Evolutionary conservation across 371 early-diverging fungal species (phyloP).

Genomic region (Rhizopus stolonifer): DNA sequence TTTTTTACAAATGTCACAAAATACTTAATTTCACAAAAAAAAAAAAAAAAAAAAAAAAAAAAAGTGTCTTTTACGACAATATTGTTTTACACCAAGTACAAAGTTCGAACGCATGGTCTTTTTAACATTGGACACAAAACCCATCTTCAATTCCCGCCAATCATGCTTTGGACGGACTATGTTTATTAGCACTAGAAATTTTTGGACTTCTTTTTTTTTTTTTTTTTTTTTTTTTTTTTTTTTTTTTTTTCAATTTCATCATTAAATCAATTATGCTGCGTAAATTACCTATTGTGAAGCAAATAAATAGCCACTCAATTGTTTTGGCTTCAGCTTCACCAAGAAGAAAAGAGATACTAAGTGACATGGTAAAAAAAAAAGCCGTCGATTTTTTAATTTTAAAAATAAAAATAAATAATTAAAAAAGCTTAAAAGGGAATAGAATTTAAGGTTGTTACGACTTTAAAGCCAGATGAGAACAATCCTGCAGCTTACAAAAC

Average conservation of each 20-base stretch:
- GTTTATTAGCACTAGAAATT: not conserved
- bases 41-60: no score
- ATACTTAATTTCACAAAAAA: no score
- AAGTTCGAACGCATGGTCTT: no score
- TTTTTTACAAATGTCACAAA: no score
- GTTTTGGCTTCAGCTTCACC: conserved; percentile 84
- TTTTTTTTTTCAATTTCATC: not conserved
- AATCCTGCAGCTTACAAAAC: conserved; percentile 29
- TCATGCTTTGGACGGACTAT: no score
- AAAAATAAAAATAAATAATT: not conserved
- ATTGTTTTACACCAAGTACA: no score
- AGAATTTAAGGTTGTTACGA: conserved; percentile 59
- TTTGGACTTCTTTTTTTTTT: not conserved
- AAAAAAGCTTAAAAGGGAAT: conserved; percentile 45
- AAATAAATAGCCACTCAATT: conserved; percentile 49
- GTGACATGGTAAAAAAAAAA: conserved; percentile 47
- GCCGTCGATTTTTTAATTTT: not conserved
- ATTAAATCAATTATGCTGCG: conserved; percentile 16
- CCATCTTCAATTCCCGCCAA: no score
- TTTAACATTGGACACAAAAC: no score
- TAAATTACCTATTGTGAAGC: conserved; percentile 20
- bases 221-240: not conserved
- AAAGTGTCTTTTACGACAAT: no score
- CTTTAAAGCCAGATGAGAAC: conserved; percentile 36
- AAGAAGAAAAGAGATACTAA: conserved; percentile 75